phyloP scores from a whole-genome alignment of 2,329 filamentous ascomycete species.

The Scleromitrula shiraiana region DNA sequence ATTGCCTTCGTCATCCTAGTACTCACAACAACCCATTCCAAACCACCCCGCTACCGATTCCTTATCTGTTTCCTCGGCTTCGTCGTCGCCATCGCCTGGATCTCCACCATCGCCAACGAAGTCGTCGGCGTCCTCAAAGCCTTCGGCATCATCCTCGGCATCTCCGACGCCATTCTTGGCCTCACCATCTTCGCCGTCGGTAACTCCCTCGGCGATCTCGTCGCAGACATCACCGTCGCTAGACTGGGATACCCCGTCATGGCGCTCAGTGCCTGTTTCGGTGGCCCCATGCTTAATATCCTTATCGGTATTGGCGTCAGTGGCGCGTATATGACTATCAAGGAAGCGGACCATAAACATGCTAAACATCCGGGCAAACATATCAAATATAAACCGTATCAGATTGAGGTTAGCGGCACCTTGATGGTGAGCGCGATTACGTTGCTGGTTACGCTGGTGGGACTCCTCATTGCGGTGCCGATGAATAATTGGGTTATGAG shows the following conservation, averaged over 20 bases:
- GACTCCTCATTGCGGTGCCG: constrained; percentile 73
- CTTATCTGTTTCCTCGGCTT: constrained; percentile 86
- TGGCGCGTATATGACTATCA: constrained; percentile 79
- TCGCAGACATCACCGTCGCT: constrained; percentile 91
- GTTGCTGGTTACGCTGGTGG: constrained; percentile 69
- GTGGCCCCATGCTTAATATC: constrained; percentile 98
- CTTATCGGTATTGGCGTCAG: constrained; percentile 88
- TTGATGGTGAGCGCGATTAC: constrained; percentile 80
- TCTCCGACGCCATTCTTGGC: constrained; percentile 89
- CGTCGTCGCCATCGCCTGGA: constrained; percentile 87
- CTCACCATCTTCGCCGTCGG: constrained; percentile 95
- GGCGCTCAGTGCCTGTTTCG: constrained; percentile 90
- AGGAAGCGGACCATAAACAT: constrained; percentile 56
- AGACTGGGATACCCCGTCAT: constrained; percentile 92
- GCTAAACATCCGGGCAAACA: constrained; percentile 58
- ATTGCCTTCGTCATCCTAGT: constrained; percentile 59
- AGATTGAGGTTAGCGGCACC: constrained; percentile 76
- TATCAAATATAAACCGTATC: constrained; percentile 66
- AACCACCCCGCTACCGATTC: constrained; percentile 65
- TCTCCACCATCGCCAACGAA: constrained; percentile 89
- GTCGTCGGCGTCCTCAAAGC: constrained; percentile 93
- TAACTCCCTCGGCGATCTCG: constrained; percentile 88
- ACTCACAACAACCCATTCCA: constrained; percentile 57
- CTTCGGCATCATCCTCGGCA: constrained; percentile 81
- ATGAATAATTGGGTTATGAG: constrained; percentile 81